Percentiles rank a stretch among this genome's conserved stretches.
These are phyloP conservation scores for Hyaloscypha variabilis DNA, from an alignment of 495 filamentous ascomycete species.

Conservation along the genomic window DNA sequence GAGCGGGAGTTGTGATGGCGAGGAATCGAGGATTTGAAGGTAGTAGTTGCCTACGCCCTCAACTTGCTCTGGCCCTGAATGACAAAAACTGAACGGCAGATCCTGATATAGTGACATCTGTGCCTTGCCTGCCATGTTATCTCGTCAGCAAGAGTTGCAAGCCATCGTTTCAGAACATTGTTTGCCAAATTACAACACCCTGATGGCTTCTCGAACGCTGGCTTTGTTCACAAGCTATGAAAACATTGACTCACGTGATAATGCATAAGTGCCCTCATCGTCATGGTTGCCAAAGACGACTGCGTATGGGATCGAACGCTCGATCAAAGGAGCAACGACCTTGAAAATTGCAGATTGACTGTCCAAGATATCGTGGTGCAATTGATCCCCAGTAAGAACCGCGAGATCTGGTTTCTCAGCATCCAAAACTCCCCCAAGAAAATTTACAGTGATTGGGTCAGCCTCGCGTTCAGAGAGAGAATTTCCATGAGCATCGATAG, in stretches of 20 bases:
- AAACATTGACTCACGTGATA: constrained; percentile 68
- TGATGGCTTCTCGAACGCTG: constrained; percentile 69
- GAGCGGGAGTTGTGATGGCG: constrained; percentile 36
- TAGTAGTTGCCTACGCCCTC: constrained; percentile 44
- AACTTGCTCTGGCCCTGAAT: constrained; percentile 39
- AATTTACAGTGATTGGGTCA: constrained; percentile 87
- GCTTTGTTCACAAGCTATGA: constrained; percentile 23
- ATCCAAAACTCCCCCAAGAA: constrained; percentile 78
- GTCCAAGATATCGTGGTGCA: constrained; percentile 79
- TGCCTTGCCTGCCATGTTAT: constrained; percentile 31
- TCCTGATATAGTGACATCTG: constrained; percentile 37
- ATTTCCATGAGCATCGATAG: constrained; percentile 46
- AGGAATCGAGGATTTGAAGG: constrained; percentile 38
- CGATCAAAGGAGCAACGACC: constrained; percentile 70
- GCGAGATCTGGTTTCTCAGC: constrained; percentile 91
- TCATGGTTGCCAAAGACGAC: constrained; percentile 98
- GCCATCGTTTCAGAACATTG: constrained; percentile 3
- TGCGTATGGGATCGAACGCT: constrained; percentile 87
- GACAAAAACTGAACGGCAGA: constrained; percentile 39
- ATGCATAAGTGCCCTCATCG: constrained; percentile 72
- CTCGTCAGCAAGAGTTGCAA: constrained; percentile 33
- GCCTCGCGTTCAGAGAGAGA: constrained; percentile 68
- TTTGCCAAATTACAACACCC: constrained; percentile 26
- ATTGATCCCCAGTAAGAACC: constrained; percentile 90
- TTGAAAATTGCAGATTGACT: constrained; percentile 45